Evolutionary conservation across 495 filamentous ascomycete genomes (phyloP).

Genomic region (Podospora comata): DNA sequence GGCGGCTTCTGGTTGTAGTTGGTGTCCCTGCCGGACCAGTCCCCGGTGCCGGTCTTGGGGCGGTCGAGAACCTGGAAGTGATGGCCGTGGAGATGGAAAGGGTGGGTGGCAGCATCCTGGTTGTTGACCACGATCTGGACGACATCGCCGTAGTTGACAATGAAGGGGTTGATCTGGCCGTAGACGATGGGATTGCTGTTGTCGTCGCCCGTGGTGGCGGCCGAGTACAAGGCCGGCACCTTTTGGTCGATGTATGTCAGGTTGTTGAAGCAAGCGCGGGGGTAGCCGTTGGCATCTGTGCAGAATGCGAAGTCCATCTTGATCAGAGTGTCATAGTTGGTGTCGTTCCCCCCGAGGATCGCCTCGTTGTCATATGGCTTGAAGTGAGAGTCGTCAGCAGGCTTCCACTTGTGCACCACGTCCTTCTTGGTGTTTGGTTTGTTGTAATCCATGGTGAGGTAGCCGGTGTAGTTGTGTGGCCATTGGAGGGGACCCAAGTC

Average conservation of each 20-base stretch:
- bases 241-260: conserved; percentile 68
- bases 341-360: conserved; percentile 28
- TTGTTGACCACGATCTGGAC: conserved; percentile 85
- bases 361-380: conserved; percentile 54
- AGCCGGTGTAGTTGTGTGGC: conserved; percentile 49
- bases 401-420: conserved; percentile 51
- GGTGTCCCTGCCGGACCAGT: conserved; percentile 41
- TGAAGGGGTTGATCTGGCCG: conserved; percentile 66
- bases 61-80: conserved; percentile 70
- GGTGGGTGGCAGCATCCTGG: conserved; percentile 57
- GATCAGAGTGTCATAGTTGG: conserved; percentile 52
- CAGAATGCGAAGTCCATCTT: conserved; percentile 60
- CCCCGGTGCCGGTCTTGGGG: conserved; percentile 38
- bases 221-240: conserved; percentile 77
- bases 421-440: conserved; percentile 49
- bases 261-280: conserved; percentile 73
- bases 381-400: conserved; percentile 63
- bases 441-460: conserved; percentile 60
- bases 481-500: conserved; percentile 28
- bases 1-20: conserved; percentile 41
- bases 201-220: conserved; percentile 56
- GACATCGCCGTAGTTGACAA: conserved; percentile 61
- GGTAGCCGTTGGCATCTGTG: conserved; percentile 59
- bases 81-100: conserved; percentile 66
- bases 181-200: conserved; percentile 66